phyloP scores from a whole-genome alignment of 352 stramenopile genomes.

The Elongisporangium anandrum region DNA sequence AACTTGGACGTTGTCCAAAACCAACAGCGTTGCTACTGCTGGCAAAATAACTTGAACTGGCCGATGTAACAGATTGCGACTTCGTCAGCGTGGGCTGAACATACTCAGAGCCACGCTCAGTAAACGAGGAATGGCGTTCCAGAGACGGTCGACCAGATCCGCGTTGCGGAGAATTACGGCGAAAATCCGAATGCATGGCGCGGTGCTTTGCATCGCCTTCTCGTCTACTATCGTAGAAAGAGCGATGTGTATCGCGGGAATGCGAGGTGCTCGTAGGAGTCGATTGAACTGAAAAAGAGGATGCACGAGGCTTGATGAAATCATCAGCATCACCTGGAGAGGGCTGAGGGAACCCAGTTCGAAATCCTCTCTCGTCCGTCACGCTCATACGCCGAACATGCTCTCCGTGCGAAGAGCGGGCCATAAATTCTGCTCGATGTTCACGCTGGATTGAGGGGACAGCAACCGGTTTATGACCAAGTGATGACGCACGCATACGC shows the following conservation, averaged over 20 bases:
- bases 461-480: background rate
- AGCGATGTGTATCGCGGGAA: constrained; percentile 3
- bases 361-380: constrained; percentile 16
- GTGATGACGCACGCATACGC: background rate
- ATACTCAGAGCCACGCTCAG: background rate
- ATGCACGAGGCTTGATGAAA: constrained; percentile 23
- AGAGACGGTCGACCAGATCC: constrained; percentile 19
- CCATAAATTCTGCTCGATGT: background rate
- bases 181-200: constrained; percentile 4
- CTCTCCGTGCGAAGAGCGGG: background rate
- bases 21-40: background rate
- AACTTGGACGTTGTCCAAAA: background rate
- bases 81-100: background rate
- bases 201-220: constrained; percentile 13
- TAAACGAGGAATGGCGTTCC: constrained; percentile 49
- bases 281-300: constrained; percentile 26
- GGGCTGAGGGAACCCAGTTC: constrained; percentile 11
- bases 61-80: background rate
- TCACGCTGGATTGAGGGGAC: background rate
- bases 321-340: constrained; percentile 7
- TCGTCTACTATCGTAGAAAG: constrained; percentile 11
- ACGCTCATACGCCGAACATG: constrained; percentile 6
- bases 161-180: constrained; percentile 14
- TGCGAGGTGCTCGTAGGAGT: constrained; percentile 3
- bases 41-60: background rate